phyloP scores from a whole-genome alignment of 768 basidiomycete species.

The Phallus indusiatus region DNA sequence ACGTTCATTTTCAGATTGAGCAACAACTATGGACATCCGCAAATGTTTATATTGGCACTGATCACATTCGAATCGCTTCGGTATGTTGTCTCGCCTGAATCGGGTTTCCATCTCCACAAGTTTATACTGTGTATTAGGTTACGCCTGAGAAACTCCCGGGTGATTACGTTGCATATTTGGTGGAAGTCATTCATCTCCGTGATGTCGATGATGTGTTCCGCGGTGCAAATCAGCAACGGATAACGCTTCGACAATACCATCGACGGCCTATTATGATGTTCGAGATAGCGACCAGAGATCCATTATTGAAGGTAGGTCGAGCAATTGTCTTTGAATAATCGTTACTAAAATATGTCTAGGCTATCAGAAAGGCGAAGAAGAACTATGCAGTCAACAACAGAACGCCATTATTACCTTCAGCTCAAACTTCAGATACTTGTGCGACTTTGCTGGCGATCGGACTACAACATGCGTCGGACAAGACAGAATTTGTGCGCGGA shows the following conservation, averaged over 20 bases:
- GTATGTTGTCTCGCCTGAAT: slow-evolving; percentile 34
- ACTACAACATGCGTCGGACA: slow-evolving; percentile 63
- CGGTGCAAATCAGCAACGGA: slow-evolving; percentile 23
- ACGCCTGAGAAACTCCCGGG: neutral
- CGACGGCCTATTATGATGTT: slow-evolving; percentile 1
- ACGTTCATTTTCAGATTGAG: slow-evolving; percentile 41
- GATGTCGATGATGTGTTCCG: slow-evolving; percentile 87
- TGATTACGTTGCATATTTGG: slow-evolving; percentile 42
- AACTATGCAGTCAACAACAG: slow-evolving; percentile 15
- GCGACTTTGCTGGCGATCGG: slow-evolving; percentile 80
- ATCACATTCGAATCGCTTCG: slow-evolving; percentile 67
- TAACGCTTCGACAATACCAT: neutral
- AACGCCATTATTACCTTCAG: neutral
- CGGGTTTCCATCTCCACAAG: neutral
- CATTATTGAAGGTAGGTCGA: slow-evolving; percentile 56
- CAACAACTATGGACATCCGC: slow-evolving; percentile 67
- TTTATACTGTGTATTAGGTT: neutral
- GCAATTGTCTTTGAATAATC: neutral
- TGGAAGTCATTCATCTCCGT: slow-evolving; percentile 67
- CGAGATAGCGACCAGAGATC: slow-evolving; percentile 49
- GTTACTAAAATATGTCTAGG: slow-evolving; percentile 27
- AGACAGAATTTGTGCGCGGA: slow-evolving; percentile 64
- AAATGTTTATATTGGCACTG: slow-evolving; percentile 50
- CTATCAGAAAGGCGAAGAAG: slow-evolving; percentile 68
- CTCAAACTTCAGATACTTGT: slow-evolving; percentile 55